Conservation (phyloP, 495 filamentous ascomycete genomes). For the Trichoderma erinaceum region DNA sequence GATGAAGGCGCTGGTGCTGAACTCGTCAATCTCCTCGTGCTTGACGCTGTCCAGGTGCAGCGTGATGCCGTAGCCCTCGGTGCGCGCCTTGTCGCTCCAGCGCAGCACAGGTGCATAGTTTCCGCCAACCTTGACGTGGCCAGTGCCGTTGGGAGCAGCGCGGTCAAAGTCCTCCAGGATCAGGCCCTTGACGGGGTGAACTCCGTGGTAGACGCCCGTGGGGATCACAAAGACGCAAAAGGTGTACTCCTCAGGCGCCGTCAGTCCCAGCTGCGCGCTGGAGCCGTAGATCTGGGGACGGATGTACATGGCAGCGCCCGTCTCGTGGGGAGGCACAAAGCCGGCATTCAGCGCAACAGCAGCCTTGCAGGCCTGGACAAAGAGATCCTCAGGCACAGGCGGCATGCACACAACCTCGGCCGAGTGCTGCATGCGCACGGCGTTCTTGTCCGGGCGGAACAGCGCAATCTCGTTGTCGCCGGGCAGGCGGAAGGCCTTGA, state of each 20-base stretch:
- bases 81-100: constrained; percentile 67
- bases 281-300: constrained; percentile 82
- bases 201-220: constrained; percentile 84
- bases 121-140: constrained; percentile 67
- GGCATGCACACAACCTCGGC: constrained; percentile 76
- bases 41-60: constrained; percentile 78
- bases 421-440: constrained; percentile 69
- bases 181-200: constrained; percentile 70
- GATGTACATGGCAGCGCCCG: constrained; percentile 83
- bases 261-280: constrained; percentile 71
- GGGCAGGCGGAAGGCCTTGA: constrained; percentile 82
- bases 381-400: constrained; percentile 62
- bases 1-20: constrained; percentile 81
- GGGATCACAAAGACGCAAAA: constrained; percentile 81
- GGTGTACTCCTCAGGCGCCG: constrained; percentile 80
- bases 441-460: constrained; percentile 78
- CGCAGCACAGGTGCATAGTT: constrained; percentile 80
- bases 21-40: constrained; percentile 79
- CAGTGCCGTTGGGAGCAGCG: constrained; percentile 66
- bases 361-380: constrained; percentile 64
- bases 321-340: constrained; percentile 77
- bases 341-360: constrained; percentile 82
- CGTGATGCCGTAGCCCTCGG: constrained; percentile 76
- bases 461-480: constrained; percentile 56
- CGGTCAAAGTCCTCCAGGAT: constrained; percentile 75